Evolutionary conservation across 1,284 basidiomycete species (phyloP), one percentile per base, ranked within the genome.

Genomic region (Puccinia coronata): DNA sequence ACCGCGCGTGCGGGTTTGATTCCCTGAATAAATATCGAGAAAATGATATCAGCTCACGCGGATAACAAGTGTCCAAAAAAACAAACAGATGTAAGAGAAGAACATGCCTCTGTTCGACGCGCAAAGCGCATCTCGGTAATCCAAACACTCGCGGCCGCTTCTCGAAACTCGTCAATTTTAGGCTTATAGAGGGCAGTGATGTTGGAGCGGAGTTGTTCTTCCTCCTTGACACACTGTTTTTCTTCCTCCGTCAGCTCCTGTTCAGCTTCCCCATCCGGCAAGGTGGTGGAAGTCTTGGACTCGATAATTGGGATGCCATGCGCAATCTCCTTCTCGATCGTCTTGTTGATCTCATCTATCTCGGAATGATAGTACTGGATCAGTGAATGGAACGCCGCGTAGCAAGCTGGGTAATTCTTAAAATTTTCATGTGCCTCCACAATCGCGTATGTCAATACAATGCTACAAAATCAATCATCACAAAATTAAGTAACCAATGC

Each of bases 101-200:
- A 39, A 85, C 87, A 82, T 57, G 88, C 88, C 84, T 96, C 93
- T 0, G 93, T 90, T n/a, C 95, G 89, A 73, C 93, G 88, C 0
- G 92, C 91, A 84, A 95, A 98, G 20, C 96, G 90, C 92, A 99
- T 98, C 86, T 96, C 95, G 89, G 95, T 92, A 86, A 90, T 89
- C 90, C 90, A 91, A 9, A 89, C 89, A 63, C 89, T 87, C 31
- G 89, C 88, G 2, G 88, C 86, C 1, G 87, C 88, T 23, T 87
- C 87, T 82, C 87, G 86, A 67, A 88, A 83, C 20, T 87, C 87
- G 41, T 89, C 87, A n/a, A 90, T 84, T 70, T 89, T 88, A 8
- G 85, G 84, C 84, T 87, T 65, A 82, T 86, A 84, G 51, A 77
- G 82, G 9, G 84, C 84, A 39, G 83, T 83, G 43, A 87, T 81